phyloP scores from a whole-genome alignment of 345 rosid species.

The Lagerstroemia speciosa region DNA sequence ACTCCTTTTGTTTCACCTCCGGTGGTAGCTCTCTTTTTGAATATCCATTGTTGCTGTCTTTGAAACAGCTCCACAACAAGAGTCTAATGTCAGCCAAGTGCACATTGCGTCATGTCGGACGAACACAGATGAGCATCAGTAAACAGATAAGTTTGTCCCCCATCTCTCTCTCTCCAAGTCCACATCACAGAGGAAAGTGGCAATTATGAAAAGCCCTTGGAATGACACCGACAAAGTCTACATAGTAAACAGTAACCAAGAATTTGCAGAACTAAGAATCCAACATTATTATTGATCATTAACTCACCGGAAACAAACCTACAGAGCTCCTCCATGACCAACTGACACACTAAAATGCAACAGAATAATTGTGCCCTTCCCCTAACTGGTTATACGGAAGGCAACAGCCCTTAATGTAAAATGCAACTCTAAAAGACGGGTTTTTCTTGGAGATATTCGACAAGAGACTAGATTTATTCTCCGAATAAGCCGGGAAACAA shows the following conservation, averaged over 20 bases:
- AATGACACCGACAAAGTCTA: background rate
- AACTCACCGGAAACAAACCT: background rate
- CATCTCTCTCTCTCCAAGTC: too few relatives aligned
- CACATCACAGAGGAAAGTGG: too few relatives aligned
- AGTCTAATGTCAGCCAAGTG: too few relatives aligned
- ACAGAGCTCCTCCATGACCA: background rate
- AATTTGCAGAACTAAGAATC: background rate
- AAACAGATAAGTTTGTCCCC: background rate
- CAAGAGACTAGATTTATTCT: background rate
- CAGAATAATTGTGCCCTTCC: background rate
- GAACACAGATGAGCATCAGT: background rate
- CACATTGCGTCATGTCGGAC: too few relatives aligned
- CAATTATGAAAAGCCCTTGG: too few relatives aligned
- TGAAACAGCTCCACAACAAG: too few relatives aligned
- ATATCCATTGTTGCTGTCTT: too few relatives aligned
- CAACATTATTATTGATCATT: background rate
- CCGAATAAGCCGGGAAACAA: constrained; percentile 1
- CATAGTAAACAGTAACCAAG: background rate
- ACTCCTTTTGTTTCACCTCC: too few relatives aligned
- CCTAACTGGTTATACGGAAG: background rate
- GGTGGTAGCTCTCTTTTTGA: too few relatives aligned
- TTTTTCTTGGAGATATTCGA: background rate
- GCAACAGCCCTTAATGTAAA: background rate
- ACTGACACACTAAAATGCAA: background rate
- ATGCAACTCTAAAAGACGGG: background rate